Evolutionary conservation across 148 eudicot species (phyloP).

Genomic region (Fallopia convolvulus): DNA sequence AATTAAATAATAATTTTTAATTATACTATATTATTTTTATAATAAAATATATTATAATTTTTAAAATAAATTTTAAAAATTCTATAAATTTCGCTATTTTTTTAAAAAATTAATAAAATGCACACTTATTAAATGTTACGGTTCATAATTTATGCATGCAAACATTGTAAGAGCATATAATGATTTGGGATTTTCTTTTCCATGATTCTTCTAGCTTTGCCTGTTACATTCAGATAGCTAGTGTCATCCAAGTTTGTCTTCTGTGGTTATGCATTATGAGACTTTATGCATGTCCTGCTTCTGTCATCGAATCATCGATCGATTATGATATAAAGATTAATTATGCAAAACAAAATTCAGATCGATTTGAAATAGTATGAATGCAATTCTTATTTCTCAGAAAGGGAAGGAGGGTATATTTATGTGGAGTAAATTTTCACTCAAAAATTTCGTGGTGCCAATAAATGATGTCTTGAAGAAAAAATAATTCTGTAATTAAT

Average conservation of each 20-base stretch:
- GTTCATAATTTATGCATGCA: too few species aligned
- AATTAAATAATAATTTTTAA: too few species aligned
- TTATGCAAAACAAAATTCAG: too few species aligned
- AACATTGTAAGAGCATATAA: too few species aligned
- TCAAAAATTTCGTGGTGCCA: constrained; percentile 15
- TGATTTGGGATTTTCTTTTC: background rate
- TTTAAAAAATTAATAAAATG: too few species aligned
- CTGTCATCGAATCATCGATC: background rate
- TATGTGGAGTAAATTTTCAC: constrained; percentile 6
- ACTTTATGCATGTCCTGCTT: too few species aligned
- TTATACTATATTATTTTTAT: too few species aligned
- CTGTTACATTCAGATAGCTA: background rate
- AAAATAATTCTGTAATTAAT: background rate
- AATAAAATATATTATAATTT: too few species aligned
- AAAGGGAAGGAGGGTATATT: background rate
- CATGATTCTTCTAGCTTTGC: background rate
- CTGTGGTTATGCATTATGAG: background rate
- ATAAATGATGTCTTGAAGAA: constrained; percentile 9
- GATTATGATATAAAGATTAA: too few species aligned
- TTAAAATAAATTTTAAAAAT: too few species aligned
- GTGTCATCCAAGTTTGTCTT: background rate
- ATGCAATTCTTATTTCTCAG: background rate
- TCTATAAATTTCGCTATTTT: too few species aligned
- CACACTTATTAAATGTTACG: too few species aligned
- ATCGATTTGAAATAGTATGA: background rate